Evolutionary conservation across 2,329 filamentous ascomycete species (phyloP).

Genomic region (Periconia digitata): DNA sequence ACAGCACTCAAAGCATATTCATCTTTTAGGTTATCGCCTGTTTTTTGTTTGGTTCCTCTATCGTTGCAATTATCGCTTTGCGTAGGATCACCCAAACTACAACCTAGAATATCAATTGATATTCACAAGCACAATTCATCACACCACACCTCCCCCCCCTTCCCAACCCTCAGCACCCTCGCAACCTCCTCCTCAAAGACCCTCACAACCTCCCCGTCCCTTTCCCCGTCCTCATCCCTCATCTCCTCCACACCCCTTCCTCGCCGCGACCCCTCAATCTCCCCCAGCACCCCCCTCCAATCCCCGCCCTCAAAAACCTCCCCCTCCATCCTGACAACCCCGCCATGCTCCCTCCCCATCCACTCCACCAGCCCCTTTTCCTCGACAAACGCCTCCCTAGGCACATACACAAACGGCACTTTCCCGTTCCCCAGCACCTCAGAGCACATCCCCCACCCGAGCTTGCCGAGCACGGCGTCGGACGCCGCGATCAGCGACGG

Average conservation of each 20-base stretch:
- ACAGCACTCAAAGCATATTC: no score
- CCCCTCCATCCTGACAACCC: not conserved
- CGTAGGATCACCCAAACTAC: no score
- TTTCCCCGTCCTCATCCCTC: not conserved
- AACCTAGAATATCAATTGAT: no score
- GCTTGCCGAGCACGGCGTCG: conserved; percentile 1
- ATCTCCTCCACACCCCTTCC: not conserved
- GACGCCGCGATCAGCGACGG: not conserved
- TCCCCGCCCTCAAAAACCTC: not conserved
- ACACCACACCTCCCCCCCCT: no score
- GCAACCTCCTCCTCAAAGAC: no score
- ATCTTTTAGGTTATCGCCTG: no score
- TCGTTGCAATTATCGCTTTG: no score
- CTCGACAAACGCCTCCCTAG: not conserved
- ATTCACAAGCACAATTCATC: no score
- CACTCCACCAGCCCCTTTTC: conserved; percentile 1
- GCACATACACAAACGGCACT: conserved; percentile 1
- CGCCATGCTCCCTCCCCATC: conserved; percentile 1
- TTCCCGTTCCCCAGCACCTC: conserved; percentile 1
- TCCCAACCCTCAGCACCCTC: no score
- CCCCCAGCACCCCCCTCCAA: not conserved
- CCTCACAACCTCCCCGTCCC: no score
- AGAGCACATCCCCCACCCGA: conserved; percentile 2
- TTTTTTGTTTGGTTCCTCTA: no score
- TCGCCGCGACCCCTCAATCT: not conserved